Conservation (phyloP, 306 rosid genomes). For the Urtica urens region DNA sequence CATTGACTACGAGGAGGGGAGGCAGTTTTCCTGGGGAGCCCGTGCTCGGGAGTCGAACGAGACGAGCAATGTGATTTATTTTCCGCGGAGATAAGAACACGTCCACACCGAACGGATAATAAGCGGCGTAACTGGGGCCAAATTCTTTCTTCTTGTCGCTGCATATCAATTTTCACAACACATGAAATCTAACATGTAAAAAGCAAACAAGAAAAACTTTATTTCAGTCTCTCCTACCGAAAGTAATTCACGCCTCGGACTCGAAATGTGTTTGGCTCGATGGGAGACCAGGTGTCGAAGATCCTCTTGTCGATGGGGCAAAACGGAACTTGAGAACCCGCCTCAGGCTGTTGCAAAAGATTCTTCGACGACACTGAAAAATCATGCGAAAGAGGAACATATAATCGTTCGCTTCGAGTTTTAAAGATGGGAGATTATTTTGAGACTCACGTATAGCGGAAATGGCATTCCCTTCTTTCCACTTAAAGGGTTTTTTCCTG, state of each 20-base stretch:
- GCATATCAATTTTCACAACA: conserved; percentile 14
- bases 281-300: conserved; percentile 80
- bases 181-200: not conserved
- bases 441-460: conserved; percentile 51
- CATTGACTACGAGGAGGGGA: conserved; percentile 77
- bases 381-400: conserved; percentile 10
- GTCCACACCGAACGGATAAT: conserved; percentile 89
- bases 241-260: conserved; percentile 71
- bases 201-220: conserved; percentile 9
- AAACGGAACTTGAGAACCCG: conserved; percentile 92
- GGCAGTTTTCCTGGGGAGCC: conserved; percentile 54
- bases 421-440: not conserved
- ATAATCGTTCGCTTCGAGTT: not conserved
- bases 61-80: conserved; percentile 71
- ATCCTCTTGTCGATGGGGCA: conserved; percentile 85
- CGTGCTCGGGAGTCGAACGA: conserved; percentile 60
- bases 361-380: conserved; percentile 80
- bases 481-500: conserved; percentile 65
- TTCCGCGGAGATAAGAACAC: conserved; percentile 82
- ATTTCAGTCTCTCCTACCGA: conserved; percentile 51
- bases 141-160: conserved; percentile 92
- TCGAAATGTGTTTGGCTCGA: conserved; percentile 75
- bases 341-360: conserved; percentile 68
- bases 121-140: conserved; percentile 68
- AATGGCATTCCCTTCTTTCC: conserved; percentile 56